Evolutionary conservation across 2,329 filamentous ascomycete species (phyloP).

Genomic region (Curvularia hawaiiensis): DNA sequence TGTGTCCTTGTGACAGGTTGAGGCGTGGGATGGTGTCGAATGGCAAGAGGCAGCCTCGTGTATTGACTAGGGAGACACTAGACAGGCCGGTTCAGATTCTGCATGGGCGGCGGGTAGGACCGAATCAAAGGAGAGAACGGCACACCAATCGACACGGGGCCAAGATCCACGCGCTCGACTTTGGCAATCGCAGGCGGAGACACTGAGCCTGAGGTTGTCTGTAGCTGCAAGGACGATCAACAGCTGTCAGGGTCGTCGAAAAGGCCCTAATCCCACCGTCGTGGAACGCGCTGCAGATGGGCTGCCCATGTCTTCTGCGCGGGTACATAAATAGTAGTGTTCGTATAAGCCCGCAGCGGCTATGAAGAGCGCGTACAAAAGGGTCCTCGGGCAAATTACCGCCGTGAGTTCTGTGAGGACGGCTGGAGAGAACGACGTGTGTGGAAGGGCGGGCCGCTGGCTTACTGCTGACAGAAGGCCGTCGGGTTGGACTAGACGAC

Average conservation of each 20-base stretch:
- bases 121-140: conserved; percentile 38
- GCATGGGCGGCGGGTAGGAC: conserved; percentile 35
- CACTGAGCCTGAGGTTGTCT: conserved; percentile 5
- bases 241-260: neutral
- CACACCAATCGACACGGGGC: conserved; percentile 35
- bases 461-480: conserved; percentile 10
- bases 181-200: conserved; percentile 11
- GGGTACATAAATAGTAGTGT: neutral
- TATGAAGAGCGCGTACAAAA: neutral
- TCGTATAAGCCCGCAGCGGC: neutral
- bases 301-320: neutral
- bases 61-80: conserved; percentile 11
- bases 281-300: neutral
- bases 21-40: conserved; percentile 21
- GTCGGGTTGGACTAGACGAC: conserved; percentile 11
- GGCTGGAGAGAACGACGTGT: neutral
- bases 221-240: no score
- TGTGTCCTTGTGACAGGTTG: conserved; percentile 31
- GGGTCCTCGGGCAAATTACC: neutral
- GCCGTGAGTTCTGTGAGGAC: neutral
- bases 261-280: neutral
- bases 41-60: conserved; percentile 37
- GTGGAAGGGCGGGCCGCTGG: conserved; percentile 11
- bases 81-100: conserved; percentile 23
- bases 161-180: conserved; percentile 24